Evolutionary conservation across 352 stramenopile species (phyloP).

Genomic region (Hyaloperonospora arabidopsidis): DNA sequence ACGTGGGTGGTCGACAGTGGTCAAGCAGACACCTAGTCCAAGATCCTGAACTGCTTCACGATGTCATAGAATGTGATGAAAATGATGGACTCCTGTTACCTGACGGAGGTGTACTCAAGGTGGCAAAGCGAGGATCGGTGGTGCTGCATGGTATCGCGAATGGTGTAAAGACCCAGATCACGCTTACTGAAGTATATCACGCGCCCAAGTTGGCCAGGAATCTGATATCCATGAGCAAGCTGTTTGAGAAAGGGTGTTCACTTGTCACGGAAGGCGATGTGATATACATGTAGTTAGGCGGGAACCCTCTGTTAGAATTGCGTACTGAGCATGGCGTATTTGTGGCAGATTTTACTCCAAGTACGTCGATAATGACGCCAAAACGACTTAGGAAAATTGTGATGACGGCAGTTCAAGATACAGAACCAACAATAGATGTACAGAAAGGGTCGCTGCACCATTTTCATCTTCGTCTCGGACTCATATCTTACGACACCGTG

Average conservation of each 20-base stretch:
- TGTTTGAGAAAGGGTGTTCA: neutral
- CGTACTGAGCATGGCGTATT: neutral
- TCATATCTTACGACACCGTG: too few species aligned
- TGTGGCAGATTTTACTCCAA: neutral
- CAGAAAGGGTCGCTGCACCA: too few species aligned
- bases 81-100: neutral
- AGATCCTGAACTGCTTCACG: neutral
- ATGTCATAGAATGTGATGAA: neutral
- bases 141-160: neutral
- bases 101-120: neutral
- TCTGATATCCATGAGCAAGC: slow-evolving; percentile 2
- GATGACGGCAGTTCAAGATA: neutral
- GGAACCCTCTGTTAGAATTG: neutral
- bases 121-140: neutral
- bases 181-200: slow-evolving; percentile 9
- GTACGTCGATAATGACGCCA: neutral
- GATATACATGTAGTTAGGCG: neutral
- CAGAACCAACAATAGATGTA: too few species aligned
- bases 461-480: too few species aligned
- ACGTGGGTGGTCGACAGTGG: neutral
- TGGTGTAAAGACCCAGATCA: neutral
- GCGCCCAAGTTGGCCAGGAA: slow-evolving; percentile 8
- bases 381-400: neutral
- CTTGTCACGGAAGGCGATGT: neutral
- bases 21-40: neutral